Base-by-base conservation (phyloP, 2,329 filamentous ascomycete species). In the Trematosphaeria pertusa region DNA sequence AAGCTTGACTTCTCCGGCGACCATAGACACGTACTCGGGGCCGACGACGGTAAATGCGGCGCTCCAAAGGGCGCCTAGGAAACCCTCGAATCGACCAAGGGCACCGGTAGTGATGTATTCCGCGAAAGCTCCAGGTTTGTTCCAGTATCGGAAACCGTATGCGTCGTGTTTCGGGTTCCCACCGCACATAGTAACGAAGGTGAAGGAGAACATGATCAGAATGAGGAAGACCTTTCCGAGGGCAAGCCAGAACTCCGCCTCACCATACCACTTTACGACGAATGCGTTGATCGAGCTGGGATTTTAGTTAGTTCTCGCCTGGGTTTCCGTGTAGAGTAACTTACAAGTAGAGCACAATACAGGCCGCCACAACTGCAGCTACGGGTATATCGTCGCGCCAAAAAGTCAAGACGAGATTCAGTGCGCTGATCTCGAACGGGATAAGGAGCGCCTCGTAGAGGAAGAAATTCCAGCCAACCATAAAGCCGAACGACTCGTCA, bases 401-500 rank as follows among this genome's bases (percentile, higher is more conserved):
- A 48, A 49, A 71, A 3, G 54, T 54, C 12, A 71, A 47, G 17
- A 71, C 56, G 10, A 69, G 43, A 37, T 67, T 70, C 32, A 68
- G 44, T 1, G 68, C 68, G 0, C 74, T 72, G 42, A 80, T 78
- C 46, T 80, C 78, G 48, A 76, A 78, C 0, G 77, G 76, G 1
- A 80, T 75, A 0, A 79, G 62, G 2, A 80, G 45, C 0, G 75
- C 70, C 48, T 79, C 75, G 51, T 77, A 77, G 33, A 78, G 31
- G 43, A 78, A 78, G 53, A 79, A 73, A 41, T 77, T 78, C 59
- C 59, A 73, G 62, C 75, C 73, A 46, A 74, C 72, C 64, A 75
- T 77, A 58, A 86, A 86, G 12, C 83, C 83, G 15, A 83, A 73
- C 7, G 83, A 75, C 20, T 86, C 83, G 64, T 87, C 84, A 7